Percentiles rank a stretch among this genome's conserved stretches.
Conservation (phyloP, 169 alveolate genomes). For the Babesia gibsoni region DNA sequence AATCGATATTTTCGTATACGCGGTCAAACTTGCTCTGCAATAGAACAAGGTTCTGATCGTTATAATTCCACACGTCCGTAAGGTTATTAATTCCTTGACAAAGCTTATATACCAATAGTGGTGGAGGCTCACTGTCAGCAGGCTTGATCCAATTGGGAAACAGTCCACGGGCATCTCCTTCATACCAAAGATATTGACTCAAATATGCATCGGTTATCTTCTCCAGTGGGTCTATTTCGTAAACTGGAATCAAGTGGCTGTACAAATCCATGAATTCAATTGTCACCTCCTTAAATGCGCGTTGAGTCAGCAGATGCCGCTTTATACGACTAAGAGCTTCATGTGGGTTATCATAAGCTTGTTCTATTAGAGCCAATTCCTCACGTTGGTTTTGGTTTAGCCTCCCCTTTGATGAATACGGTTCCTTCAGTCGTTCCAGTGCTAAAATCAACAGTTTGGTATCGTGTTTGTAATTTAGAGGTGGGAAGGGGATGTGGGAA, state of each 20-base stretch:
- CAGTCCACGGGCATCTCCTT: conserved; percentile 96
- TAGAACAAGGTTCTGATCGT: conserved; percentile 90
- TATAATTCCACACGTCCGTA: conserved; percentile 95
- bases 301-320: conserved; percentile 96
- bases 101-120: conserved; percentile 97
- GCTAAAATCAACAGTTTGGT: conserved; percentile 97
- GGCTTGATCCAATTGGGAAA: conserved; percentile 99
- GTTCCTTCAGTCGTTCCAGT: conserved; percentile 98
- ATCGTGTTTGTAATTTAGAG: conserved; percentile 99
- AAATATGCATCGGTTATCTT: conserved; percentile 99
- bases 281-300: conserved; percentile 98
- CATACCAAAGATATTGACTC: conserved; percentile 99
- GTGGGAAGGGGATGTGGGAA: conserved; percentile 99
- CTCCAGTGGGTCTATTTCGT: conserved; percentile 99
- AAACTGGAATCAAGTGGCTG: conserved; percentile 98
- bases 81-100: conserved; percentile 99
- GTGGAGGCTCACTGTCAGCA: conserved; percentile 99
- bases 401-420: conserved; percentile 93
- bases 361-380: conserved; percentile 98
- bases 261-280: conserved; percentile 98
- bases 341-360: conserved; percentile 99
- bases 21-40: conserved; percentile 86
- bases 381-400: conserved; percentile 98
- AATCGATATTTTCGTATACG: conserved; percentile 96
- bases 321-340: conserved; percentile 98